Conservation (phyloP, 441 rosid species). For the Metrosideros polymorpha region DNA sequence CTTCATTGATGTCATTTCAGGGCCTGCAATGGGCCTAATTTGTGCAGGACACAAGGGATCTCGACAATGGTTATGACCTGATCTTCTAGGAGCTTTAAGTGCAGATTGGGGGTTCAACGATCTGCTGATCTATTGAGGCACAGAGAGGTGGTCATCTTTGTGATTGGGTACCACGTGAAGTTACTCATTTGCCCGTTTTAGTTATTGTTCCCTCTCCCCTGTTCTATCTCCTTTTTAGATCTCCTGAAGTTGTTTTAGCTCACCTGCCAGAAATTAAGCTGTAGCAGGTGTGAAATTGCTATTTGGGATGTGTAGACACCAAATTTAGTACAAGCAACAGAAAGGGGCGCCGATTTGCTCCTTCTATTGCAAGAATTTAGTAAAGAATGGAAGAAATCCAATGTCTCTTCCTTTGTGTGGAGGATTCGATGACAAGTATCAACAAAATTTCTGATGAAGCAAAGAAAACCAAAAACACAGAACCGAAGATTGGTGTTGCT, state of each 20-base stretch:
- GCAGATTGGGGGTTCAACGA: neutral
- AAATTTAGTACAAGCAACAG: neutral
- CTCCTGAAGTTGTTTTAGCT: neutral
- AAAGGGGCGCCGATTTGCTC: neutral
- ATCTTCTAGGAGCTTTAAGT: neutral
- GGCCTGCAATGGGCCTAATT: neutral
- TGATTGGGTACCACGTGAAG: neutral
- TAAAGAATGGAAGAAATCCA: neutral
- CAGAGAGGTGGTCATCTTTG: neutral
- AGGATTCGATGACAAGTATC: neutral
- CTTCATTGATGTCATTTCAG: neutral
- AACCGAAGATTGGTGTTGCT: neutral
- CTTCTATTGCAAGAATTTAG: neutral
- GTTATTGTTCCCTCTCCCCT: neutral
- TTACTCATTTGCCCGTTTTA: neutral
- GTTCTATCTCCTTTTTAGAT: neutral
- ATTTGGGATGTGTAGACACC: neutral
- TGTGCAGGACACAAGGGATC: neutral
- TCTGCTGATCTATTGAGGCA: neutral
- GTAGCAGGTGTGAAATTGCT: neutral
- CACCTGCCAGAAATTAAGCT: neutral
- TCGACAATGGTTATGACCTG: neutral
- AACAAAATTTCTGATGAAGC: neutral
- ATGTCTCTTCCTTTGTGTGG: neutral
- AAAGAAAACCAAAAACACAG: neutral